Base-by-base conservation (phyloP, 139 green algal genomes). In the Desmodesmus armatus region DNA sequence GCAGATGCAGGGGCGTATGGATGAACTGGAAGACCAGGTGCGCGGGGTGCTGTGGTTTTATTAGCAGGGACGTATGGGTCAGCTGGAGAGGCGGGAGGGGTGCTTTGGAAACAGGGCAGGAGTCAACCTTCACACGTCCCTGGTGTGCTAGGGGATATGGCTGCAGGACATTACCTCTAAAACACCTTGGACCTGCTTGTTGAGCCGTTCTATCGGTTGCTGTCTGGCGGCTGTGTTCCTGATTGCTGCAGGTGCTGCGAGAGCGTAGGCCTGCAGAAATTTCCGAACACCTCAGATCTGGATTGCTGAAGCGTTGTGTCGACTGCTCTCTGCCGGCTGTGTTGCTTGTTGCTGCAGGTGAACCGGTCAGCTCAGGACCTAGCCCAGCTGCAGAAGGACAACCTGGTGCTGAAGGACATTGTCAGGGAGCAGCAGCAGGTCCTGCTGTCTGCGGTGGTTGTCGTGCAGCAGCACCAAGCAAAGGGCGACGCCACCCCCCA, bases 391-490 rank as follows among this genome's bases (percentile, higher is more conserved):
- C 78, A 73, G 9, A 41, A 76, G 43, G 63, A 84, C 35, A 84
- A 84, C 43, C 25, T 6, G 13, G 1, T 84, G 33, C 63, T 84
- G 31, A 51, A 43, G 17, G 27, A 25, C 63, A 84, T 84, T 7
- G 60, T 84, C 25, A 63, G 66, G 40, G 78, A 84, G 1, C 77
- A 83, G 77, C 77, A 83, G 27, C 70, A 82, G 19, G 75, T 23
- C 1, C 53, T 82, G 33, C 41, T 72, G 76, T 21, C 23, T 23
- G 37, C 25, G 3, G 15, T 82, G 76, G 25, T 82, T 7, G 67
- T 37, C 41, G 55, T 40, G 76, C 76, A 51, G 35, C 55, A 82
- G 27, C 40, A 71, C 21, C 35, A 72, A 39, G 67, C 49, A 17
- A 53, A 17, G 29, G 11, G 41, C n/a, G 40, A 19, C 3, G 17